These are phyloP conservation scores for Biscogniauxia marginata DNA, from an alignment of 2,329 filamentous ascomycete genomes.

Conservation along the genomic window DNA sequence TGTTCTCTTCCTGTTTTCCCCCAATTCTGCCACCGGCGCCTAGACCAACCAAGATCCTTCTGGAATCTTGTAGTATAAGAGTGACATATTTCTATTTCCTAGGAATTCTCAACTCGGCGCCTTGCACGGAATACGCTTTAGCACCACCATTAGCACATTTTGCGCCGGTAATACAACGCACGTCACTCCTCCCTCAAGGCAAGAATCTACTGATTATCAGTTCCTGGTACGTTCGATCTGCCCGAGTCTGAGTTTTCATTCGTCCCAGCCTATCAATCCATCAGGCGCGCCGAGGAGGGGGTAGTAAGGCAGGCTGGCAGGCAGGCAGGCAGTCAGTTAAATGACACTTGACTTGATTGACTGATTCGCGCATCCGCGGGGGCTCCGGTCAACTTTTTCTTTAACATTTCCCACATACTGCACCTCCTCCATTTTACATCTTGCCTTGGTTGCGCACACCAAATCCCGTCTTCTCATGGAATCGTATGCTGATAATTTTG, in stretches of 20 bases:
- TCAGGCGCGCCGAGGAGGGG: neutral
- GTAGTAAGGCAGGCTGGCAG: neutral
- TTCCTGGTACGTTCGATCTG: neutral
- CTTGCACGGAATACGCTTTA: too few species aligned
- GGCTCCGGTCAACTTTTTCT: slow-evolving; percentile 23
- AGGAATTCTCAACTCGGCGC: neutral
- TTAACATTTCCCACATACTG: slow-evolving; percentile 11
- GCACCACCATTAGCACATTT: too few species aligned
- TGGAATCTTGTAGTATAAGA: neutral
- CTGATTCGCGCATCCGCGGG: slow-evolving; percentile 26
- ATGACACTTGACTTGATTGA: slow-evolving; percentile 4
- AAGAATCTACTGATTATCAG: neutral
- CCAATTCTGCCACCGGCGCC: neutral
- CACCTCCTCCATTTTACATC: slow-evolving; percentile 4
- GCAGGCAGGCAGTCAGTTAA: neutral
- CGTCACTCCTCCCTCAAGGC: neutral
- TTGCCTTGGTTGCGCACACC: neutral
- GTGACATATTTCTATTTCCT: neutral
- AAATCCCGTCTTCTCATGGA: neutral
- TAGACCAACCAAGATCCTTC: neutral
- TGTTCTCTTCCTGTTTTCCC: slow-evolving; percentile 7
- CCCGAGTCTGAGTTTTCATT: too few species aligned
- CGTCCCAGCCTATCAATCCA: neutral
- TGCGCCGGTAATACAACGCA: neutral
- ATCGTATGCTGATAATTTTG: neutral